Conservation (phyloP, 257 asterid species). For the Nicotiana paniculata region DNA sequence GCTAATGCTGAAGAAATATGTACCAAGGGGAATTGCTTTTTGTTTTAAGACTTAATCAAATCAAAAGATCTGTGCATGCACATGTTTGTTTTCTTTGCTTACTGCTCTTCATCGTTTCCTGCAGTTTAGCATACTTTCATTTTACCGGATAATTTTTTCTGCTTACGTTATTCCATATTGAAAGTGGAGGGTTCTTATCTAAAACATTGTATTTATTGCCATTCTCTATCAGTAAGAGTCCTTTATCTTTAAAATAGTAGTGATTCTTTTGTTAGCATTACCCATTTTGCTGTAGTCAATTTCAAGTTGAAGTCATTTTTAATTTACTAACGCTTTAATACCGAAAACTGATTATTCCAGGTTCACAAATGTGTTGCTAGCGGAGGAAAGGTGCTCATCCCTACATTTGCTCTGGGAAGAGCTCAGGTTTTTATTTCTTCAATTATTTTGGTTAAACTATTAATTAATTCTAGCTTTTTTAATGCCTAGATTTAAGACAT, state of each 20-base stretch:
- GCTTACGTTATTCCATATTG: background rate
- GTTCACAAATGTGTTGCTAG: slow-evolving; percentile 77
- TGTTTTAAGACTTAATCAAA: background rate
- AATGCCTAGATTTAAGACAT: slow-evolving; percentile 4
- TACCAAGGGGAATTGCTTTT: background rate
- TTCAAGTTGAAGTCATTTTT: background rate
- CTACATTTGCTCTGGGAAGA: slow-evolving; percentile 89
- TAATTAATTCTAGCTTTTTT: background rate
- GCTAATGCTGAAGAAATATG: background rate
- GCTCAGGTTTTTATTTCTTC: slow-evolving; percentile 59
- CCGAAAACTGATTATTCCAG: slow-evolving; percentile 31
- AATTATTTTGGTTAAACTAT: background rate
- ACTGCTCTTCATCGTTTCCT: background rate
- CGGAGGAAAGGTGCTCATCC: slow-evolving; percentile 94
- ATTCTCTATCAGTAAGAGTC: background rate
- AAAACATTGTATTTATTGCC: background rate
- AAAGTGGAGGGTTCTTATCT: background rate
- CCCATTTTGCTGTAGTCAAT: background rate
- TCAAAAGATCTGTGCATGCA: background rate
- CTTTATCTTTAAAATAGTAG: background rate
- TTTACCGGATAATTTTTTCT: background rate
- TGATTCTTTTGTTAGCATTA: background rate
- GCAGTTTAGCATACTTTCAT: background rate
- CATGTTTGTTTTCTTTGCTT: background rate
- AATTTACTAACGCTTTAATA: background rate